Evolutionary conservation across 169 alveolate species (phyloP), one percentile per base, ranked within the genome.

Genomic region (Eimeria acervulina): DNA sequence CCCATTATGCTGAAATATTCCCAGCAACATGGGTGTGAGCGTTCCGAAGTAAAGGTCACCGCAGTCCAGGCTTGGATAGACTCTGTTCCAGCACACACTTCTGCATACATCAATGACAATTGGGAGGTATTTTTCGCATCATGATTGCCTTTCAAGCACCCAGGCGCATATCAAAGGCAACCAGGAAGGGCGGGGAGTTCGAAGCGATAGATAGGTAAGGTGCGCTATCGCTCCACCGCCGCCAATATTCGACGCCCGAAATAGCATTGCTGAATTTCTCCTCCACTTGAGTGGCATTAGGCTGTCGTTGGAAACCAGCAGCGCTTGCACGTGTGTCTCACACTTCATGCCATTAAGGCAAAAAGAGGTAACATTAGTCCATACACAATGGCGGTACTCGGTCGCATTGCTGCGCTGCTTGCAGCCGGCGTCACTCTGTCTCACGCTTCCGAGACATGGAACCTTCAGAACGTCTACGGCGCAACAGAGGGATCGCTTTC

Each of bases 401-500:
- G 68, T 28, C 89, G 59, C 23, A 12, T 44, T 44, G 68, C 68
- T 44, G 89, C 40, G 89, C 68, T 80, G 68, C 59, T 42, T 47
- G 89, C 89, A 80, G 89, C 89, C 68, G 44, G 68, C 89, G n/a
- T 80, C 36, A 47, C 68, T 4, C 89, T 80, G 12, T 44, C 89
- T 26, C 66, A 80, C 13, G 89, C 68, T 26, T 42, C 66, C 19
- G 89, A 80, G 89, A 42, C 89, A 44, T 44, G 66, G 83, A 36
- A 36, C 83, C 15, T 68, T 13, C 83, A 72, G 36, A 72, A 72
- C 36, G 83, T 17, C 15, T 36, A 72, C 83, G 83, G 51, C 19
- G 52, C 15, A 3, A 72, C 31, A 19, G 83, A 28, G 15, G 83
- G 52, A 4, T 47, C 33, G 28, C 52, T 38, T 36, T 72, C 83